Conservation (phyloP, 2,329 filamentous ascomycete genomes). For the Penicillium digitatum region DNA sequence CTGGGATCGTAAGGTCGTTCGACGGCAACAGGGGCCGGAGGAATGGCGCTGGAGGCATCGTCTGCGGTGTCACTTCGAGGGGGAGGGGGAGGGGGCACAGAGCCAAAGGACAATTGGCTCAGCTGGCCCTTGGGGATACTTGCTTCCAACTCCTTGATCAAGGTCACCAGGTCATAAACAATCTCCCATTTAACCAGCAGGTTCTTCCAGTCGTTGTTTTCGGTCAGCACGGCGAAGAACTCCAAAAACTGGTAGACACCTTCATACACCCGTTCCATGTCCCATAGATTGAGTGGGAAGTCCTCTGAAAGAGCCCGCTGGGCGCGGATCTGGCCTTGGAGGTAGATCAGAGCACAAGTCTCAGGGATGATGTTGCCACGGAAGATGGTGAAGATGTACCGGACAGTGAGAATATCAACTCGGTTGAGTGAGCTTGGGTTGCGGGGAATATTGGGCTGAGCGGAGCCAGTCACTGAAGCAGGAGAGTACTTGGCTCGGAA, state of each 20-base stretch:
- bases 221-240: constrained; percentile 84
- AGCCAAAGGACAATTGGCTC: constrained; percentile 37
- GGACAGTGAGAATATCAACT: constrained; percentile 65
- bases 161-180: constrained; percentile 78
- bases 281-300: constrained; percentile 92
- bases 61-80: constrained; percentile 29
- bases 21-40: constrained; percentile 47
- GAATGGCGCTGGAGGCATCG: constrained; percentile 30
- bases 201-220: constrained; percentile 75
- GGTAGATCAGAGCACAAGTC: constrained; percentile 87
- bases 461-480: constrained; percentile 43
- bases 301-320: constrained; percentile 73
- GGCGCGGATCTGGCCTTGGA: constrained; percentile 83
- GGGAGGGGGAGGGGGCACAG: constrained; percentile 22
- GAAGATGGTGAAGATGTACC: constrained; percentile 91
- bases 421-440: constrained; percentile 52
- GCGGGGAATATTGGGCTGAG: constrained; percentile 55
- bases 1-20: constrained; percentile 62
- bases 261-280: constrained; percentile 95
- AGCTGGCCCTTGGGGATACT: constrained; percentile 80
- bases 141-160: constrained; percentile 81
- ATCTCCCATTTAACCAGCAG: constrained; percentile 90
- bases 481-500: constrained; percentile 63
- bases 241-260: constrained; percentile 92
- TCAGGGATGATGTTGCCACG: constrained; percentile 89